Evolutionary conservation across 2,329 filamentous ascomycete species (phyloP).

Genomic region (Stemphylium vesicarium): DNA sequence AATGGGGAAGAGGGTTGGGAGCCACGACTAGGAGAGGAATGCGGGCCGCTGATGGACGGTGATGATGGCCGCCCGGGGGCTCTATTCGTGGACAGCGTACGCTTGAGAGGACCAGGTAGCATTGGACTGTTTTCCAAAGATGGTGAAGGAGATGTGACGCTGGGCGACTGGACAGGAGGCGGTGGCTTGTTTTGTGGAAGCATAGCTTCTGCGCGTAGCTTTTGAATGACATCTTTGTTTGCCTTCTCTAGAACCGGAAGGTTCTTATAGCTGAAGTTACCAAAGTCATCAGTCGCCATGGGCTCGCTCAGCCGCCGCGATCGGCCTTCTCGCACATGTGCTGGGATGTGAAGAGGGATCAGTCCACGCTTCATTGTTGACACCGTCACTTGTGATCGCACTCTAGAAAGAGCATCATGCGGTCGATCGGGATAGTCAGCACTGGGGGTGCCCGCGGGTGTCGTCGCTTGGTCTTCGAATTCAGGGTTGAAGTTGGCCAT

Average conservation of each 20-base stretch:
- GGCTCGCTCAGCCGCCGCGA: constrained; percentile 90
- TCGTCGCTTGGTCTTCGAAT: constrained; percentile 85
- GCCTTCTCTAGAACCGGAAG: constrained; percentile 94
- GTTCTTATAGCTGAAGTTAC: constrained; percentile 96
- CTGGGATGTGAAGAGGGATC: constrained; percentile 95
- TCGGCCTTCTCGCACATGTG: constrained; percentile 90
- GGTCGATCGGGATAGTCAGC: constrained; percentile 87
- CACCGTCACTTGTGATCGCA: constrained; percentile 80
- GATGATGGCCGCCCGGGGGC: constrained; percentile 76
- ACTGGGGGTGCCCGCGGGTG: constrained; percentile 71
- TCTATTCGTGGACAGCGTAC: constrained; percentile 83
- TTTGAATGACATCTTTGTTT: constrained; percentile 98
- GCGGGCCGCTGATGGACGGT: constrained; percentile 80
- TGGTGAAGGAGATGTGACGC: constrained; percentile 62
- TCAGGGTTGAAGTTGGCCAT: constrained; percentile 93
- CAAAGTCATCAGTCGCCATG: constrained; percentile 88
- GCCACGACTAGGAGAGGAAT: constrained; percentile 83
- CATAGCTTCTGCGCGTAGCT: constrained; percentile 88
- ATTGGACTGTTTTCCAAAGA: constrained; percentile 86
- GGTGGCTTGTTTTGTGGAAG: constrained; percentile 65
- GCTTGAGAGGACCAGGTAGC: constrained; percentile 78
- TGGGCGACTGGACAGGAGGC: constrained; percentile 51
- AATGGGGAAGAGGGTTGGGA: constrained; percentile 88
- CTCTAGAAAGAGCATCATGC: constrained; percentile 90
- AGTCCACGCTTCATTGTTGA: constrained; percentile 87